A percentile compares a stretch with the other conserved stretches of the same genome.
Evolutionary conservation across 2,329 filamentous ascomycete genomes (phyloP).

Genomic region (Chaetomiaceae sp.): DNA sequence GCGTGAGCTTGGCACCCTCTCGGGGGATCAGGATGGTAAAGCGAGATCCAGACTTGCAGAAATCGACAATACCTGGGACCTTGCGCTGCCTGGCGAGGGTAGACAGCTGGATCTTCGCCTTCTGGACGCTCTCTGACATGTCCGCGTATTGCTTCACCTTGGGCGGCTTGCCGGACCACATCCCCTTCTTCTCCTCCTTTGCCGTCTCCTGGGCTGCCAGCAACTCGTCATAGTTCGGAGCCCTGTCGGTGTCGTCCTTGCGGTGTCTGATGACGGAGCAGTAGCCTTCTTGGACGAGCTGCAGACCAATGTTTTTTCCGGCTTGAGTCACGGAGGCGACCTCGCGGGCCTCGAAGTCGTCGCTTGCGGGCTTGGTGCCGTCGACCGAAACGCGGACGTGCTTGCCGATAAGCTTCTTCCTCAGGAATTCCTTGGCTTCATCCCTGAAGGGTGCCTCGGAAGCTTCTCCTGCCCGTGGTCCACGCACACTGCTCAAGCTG

Average conservation of each 20-base stretch:
- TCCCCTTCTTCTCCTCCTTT: conserved; percentile 84
- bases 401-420: conserved; percentile 93
- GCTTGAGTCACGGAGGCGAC: conserved; percentile 83
- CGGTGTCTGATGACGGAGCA: conserved; percentile 91
- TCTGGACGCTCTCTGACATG: conserved; percentile 87
- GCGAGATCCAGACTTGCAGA: conserved; percentile 92
- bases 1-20: conserved; percentile 89
- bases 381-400: conserved; percentile 86
- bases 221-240: conserved; percentile 88
- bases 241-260: conserved; percentile 89
- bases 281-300: conserved; percentile 88
- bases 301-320: conserved; percentile 80
- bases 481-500: conserved; percentile 86
- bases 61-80: conserved; percentile 90
- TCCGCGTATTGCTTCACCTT: conserved; percentile 80
- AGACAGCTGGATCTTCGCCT: conserved; percentile 89
- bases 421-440: conserved; percentile 92
- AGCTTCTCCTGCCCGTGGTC: conserved; percentile 82
- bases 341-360: conserved; percentile 90
- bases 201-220: conserved; percentile 76
- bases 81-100: conserved; percentile 87
- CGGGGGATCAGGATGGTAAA: conserved; percentile 90
- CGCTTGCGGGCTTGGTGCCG: conserved; percentile 81
- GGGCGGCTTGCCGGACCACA: conserved; percentile 88
- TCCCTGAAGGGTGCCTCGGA: conserved; percentile 84